Conservation (phyloP, 441 rosid genomes). For the Croton setiger region DNA sequence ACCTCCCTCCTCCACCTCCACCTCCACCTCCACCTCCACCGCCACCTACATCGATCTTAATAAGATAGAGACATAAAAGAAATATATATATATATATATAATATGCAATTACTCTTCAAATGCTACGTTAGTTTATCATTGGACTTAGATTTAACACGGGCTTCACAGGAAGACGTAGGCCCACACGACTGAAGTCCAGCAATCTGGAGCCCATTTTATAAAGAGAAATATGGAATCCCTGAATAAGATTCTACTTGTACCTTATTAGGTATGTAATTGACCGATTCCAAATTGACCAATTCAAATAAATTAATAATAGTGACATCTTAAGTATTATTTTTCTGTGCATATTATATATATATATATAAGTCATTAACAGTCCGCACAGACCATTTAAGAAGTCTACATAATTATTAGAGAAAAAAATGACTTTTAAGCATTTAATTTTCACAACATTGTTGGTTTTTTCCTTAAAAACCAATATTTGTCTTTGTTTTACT, state of each 20-base stretch:
- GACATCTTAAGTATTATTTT: no score
- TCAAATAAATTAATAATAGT: neutral
- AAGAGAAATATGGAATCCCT: no score
- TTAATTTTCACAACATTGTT: neutral
- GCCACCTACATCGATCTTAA: neutral
- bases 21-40: neutral
- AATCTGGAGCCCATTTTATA: no score
- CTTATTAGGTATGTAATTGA: neutral
- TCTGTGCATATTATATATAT: no score
- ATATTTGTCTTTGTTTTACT: constrained; percentile 24
- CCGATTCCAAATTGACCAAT: neutral
- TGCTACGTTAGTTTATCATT: neutral
- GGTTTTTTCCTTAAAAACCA: neutral
- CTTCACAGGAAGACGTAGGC: neutral
- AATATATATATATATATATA: no score
- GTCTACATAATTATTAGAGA: neutral
- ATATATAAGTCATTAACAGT: no score
- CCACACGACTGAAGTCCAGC: no score
- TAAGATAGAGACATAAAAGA: no score
- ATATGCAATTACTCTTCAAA: no score
- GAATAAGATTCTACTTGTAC: neutral
- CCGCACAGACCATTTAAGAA: neutral
- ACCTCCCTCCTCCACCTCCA: no score
- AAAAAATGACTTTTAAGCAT: neutral
- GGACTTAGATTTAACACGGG: neutral